These are phyloP conservation scores for Saturnispora quitensis DNA, from an alignment of 805 yeast species.

Conservation along the genomic window DNA sequence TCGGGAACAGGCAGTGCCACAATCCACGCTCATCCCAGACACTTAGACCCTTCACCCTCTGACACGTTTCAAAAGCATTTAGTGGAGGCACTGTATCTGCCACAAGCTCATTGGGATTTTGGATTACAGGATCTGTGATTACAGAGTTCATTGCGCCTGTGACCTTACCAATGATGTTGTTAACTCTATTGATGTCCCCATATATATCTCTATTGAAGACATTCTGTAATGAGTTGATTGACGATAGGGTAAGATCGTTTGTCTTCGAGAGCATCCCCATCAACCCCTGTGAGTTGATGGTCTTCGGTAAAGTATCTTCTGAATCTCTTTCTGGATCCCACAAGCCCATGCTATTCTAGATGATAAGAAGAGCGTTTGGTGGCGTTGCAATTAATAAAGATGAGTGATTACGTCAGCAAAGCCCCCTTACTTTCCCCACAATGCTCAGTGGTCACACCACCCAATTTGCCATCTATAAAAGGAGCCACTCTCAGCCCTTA, in stretches of 20 bases:
- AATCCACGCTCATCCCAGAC: conserved; percentile 78
- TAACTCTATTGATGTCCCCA: background rate
- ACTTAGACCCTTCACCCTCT: conserved; percentile 54
- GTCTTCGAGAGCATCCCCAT: conserved; percentile 10
- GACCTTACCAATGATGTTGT: conserved; percentile 1
- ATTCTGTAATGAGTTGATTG: conserved; percentile 8
- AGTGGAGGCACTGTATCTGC: conserved; percentile 27
- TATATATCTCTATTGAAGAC: conserved; percentile 3
- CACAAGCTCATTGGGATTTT: conserved; percentile 17
- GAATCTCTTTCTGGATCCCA: conserved; percentile 4
- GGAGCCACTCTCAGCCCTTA: background rate
- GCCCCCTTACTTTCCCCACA: background rate
- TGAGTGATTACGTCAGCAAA: background rate
- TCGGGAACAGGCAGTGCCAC: conserved; percentile 88
- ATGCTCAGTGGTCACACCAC: background rate
- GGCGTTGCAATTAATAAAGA: background rate
- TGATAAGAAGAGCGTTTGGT: background rate
- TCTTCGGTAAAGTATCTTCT: background rate
- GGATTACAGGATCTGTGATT: background rate
- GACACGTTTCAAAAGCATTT: conserved; percentile 53
- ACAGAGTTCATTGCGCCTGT: background rate
- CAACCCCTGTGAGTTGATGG: background rate
- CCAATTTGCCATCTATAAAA: background rate
- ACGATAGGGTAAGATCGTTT: conserved; percentile 11
- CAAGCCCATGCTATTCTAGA: background rate